These are phyloP conservation scores for Penicillium simplicissimum DNA, from an alignment of 495 filamentous ascomycete genomes.

Conservation along the genomic window DNA sequence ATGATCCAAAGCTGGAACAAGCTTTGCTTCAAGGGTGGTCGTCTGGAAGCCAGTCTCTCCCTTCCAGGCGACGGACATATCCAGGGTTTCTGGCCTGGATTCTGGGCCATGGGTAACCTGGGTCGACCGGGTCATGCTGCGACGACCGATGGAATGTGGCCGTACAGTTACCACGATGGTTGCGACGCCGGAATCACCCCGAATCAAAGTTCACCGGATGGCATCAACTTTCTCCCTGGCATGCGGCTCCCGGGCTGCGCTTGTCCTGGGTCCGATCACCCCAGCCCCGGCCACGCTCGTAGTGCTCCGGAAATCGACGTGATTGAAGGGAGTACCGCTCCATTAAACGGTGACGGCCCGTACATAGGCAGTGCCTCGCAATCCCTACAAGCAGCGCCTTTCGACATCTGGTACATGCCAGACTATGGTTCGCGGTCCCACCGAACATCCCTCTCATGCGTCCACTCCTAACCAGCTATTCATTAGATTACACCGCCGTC, in stretches of 20 bases:
- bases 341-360: constrained; percentile 48
- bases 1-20: constrained; percentile 86
- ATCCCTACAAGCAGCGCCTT: constrained; percentile 72
- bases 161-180: constrained; percentile 71
- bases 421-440: constrained; percentile 54
- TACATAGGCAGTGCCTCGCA: constrained; percentile 67
- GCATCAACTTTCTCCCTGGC: constrained; percentile 67
- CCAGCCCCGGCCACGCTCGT: constrained; percentile 66
- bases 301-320: constrained; percentile 78
- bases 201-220: constrained; percentile 72
- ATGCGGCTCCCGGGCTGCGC: constrained; percentile 75
- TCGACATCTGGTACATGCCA: constrained; percentile 76
- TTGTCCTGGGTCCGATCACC: constrained; percentile 66
- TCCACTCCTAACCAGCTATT: not conserved
- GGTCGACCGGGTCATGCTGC: constrained; percentile 69
- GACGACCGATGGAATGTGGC: constrained; percentile 76
- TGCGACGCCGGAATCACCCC: constrained; percentile 77
- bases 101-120: constrained; percentile 79
- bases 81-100: constrained; percentile 77
- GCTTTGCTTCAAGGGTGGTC: constrained; percentile 73
- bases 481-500: constrained; percentile 58
- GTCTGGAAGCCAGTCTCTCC: constrained; percentile 76
- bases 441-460: not conserved
- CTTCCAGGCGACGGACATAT: constrained; percentile 69
- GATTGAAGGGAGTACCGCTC: constrained; percentile 65